Evolutionary conservation across 108 stramenopile species (phyloP), one percentile per base, ranked within the genome.

Genomic region (Mediolabrus comicus): DNA sequence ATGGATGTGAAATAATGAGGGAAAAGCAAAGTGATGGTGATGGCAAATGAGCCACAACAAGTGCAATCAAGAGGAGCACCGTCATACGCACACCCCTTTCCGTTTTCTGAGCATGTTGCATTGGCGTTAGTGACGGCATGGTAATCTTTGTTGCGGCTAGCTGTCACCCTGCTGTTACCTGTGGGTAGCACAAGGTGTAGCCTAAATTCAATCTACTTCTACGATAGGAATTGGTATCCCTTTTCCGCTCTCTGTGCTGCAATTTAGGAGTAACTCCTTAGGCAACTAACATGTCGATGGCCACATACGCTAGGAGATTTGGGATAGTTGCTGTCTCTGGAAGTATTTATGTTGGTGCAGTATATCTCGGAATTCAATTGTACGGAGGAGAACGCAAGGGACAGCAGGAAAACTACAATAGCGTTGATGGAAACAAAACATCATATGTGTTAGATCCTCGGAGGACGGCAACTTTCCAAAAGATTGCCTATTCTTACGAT

Each of bases 401-500:
- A 32, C 56, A 57, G 10, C 43, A 36, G 30, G 25, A 41, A 56
- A 11, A 25, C 9, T 27, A 19, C 3, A 46, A 28, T 17, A 49
- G 28, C 7, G 74, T 36, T 8, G 65, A 58, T 54, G 58, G 41
- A 43, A 34, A n/a, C 27, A 60, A 60, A 33, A 22, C 46, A 58
- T 74, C 65, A 2, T 74, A 68, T 56, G 74, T 89, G 6, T 13
- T 46, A 29, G 79, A 92, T 79, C 85, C 86, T 12, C 17, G 75
- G 12, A 84, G 92, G 33, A 80, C 77, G 10, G 71, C 79, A 16
- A 81, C 80, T 43, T 94, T 85, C 70, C 76, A 89, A 22, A 70
- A 81, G 56, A 87, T 94, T 61, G 90, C 92, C 17, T 63, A 71
- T 24, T 51, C 60, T 31, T 94, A 91, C 58, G 92, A 94, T 59